Conservation (phyloP, 345 rosid genomes). For the Viola odorata region DNA sequence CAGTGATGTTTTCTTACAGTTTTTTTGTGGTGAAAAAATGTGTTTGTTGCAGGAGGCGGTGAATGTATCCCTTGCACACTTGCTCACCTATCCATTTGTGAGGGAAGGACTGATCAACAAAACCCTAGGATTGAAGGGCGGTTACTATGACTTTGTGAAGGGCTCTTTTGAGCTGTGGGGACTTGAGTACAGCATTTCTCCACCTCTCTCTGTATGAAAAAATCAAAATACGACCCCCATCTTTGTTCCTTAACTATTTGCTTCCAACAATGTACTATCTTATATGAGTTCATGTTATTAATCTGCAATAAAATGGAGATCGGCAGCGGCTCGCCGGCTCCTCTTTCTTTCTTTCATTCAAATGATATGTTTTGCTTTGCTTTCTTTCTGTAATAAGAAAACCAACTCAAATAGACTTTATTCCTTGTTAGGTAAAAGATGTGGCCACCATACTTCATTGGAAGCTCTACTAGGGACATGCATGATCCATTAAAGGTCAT, state of each 20-base stretch:
- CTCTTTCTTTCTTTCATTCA: slow-evolving; percentile 6
- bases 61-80: slow-evolving; percentile 82
- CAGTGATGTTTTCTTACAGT: background rate
- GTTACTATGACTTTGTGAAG: slow-evolving; percentile 76
- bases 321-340: background rate
- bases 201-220: slow-evolving; percentile 77
- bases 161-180: slow-evolving; percentile 97
- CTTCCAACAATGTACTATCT: slow-evolving; percentile 25
- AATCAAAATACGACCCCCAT: slow-evolving; percentile 24
- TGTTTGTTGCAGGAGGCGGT: slow-evolving; percentile 69
- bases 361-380: background rate
- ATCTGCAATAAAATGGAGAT: slow-evolving; percentile 10
- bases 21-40: background rate
- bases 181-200: slow-evolving; percentile 64
- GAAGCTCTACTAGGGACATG: slow-evolving; percentile 65
- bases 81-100: slow-evolving; percentile 91
- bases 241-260: slow-evolving; percentile 16
- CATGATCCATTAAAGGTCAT: slow-evolving; percentile 24
- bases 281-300: slow-evolving; percentile 8
- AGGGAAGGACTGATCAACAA: slow-evolving; percentile 77
- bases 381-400: background rate
- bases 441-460: slow-evolving; percentile 98
- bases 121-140: slow-evolving; percentile 80
- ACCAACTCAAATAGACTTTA: slow-evolving; percentile 25
- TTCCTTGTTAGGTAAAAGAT: slow-evolving; percentile 79